Base-by-base conservation (phyloP, 2,329 filamentous ascomycete genomes). In the Fusarium sp. region DNA sequence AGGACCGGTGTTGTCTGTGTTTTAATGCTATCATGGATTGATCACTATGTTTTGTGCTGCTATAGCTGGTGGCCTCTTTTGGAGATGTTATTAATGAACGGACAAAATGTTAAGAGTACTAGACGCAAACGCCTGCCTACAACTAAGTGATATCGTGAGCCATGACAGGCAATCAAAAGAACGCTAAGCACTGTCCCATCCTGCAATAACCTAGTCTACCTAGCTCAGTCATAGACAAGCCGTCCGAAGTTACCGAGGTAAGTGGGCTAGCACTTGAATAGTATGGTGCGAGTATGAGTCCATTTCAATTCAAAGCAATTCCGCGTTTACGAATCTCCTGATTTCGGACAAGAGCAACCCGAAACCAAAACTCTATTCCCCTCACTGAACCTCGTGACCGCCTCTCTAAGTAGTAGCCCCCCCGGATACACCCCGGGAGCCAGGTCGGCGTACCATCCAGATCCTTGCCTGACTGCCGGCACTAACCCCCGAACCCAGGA, bases 391-490 rank as follows among this genome's bases (percentile, higher is more conserved):
- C 24, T 35, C 49, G 38, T 40, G 46, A 58, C 56, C 56, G 35
- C 33, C 27, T 51, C 27, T 22, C 58, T 24, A 24, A 24, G 3
- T 24, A 24, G 24, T 24, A 24, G 17, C 17, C 56, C 70, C 70
- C 70, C 70, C 70, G 70, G 70, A 69, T n/a, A 29, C 24, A 29
- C 24, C 36, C 35, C 64, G 29, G 24, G 29, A 36, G 2, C 35
- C 38, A 36, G 46, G 59, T 44, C 56, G 58, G 58, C 14, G 58
- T 61, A 29, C 56, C 44, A n/a, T 40, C 58, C 35, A 60, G 11
- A 64, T 57, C 71, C 71, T 66, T 65, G 57, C 31, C 29, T 22
- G 53, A 38, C 70, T 57, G 49, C 70, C 62, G 58, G 69, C 60
- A 62, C 46, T 55, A 55, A 55, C 9, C 60, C 27, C 44, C 62